phyloP scores from a whole-genome alignment of 306 rosid genomes.

The Fragaria nilgerrensis region DNA sequence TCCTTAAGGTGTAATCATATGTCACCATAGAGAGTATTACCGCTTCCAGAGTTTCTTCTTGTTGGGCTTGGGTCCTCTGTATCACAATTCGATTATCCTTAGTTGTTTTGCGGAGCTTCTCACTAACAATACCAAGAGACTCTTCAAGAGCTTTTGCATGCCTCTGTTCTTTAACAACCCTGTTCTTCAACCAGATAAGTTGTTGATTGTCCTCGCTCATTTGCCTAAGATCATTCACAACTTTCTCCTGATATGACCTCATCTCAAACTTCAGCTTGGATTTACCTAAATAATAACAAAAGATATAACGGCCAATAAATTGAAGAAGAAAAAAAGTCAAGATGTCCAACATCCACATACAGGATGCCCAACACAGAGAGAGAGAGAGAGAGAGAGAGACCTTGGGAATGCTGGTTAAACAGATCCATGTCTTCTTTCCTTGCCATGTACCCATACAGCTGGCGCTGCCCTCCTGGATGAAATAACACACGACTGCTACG shows the following conservation, averaged over 20 bases:
- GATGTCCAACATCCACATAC: neutral
- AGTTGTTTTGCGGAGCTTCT: conserved; percentile 34
- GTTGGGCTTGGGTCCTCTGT: conserved; percentile 35
- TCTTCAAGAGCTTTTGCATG: conserved; percentile 32
- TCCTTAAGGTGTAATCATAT: neutral
- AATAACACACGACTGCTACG: conserved; percentile 29
- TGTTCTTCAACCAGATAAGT: conserved; percentile 36
- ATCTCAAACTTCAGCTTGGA: conserved; percentile 65
- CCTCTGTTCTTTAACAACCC: conserved; percentile 33
- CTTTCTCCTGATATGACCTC: conserved; percentile 76
- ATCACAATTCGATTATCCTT: conserved; percentile 40
- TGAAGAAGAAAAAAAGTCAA: neutral
- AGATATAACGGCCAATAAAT: neutral
- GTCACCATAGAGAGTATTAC: conserved; percentile 32
- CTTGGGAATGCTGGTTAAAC: conserved; percentile 72
- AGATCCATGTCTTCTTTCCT: conserved; percentile 62
- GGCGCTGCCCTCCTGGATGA: conserved; percentile 68
- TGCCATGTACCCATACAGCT: conserved; percentile 74
- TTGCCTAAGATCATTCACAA: conserved; percentile 58
- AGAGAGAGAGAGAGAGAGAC: conserved; percentile 31
- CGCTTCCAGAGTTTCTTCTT: conserved; percentile 58
- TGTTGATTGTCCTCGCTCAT: conserved; percentile 67
- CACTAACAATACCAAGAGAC: conserved; percentile 31
- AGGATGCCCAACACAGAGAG: too few species aligned
- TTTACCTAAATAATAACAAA: conserved; percentile 46